phyloP scores from a whole-genome alignment of 331 rosid species.

The Acacia pycnantha region DNA sequence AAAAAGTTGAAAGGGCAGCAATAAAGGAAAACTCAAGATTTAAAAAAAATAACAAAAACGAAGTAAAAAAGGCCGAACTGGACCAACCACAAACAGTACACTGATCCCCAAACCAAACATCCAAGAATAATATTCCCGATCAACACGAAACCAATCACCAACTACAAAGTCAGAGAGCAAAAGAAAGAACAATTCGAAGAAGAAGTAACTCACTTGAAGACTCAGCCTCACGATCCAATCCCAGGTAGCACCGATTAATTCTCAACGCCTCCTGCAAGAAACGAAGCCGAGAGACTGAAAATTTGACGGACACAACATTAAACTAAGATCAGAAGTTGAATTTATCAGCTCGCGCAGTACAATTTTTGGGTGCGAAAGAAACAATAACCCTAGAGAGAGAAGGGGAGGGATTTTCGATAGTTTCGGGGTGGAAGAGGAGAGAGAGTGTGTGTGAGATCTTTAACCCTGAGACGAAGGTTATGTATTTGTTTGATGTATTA shows the following conservation, averaged over 20 bases:
- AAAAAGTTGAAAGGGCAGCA: slow-evolving; percentile 32
- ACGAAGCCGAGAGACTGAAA: slow-evolving; percentile 27
- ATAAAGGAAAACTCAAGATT: slow-evolving; percentile 41
- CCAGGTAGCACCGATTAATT: slow-evolving; percentile 43
- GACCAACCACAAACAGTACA: slow-evolving; percentile 64
- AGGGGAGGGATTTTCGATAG: slow-evolving; percentile 55
- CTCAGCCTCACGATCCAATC: slow-evolving; percentile 33
- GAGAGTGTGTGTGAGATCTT: slow-evolving; percentile 30
- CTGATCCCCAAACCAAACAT: slow-evolving; percentile 49
- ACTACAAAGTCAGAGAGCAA: slow-evolving; percentile 18
- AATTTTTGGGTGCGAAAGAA: slow-evolving; percentile 65
- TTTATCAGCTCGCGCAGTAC: slow-evolving; percentile 33
- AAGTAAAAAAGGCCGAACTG: slow-evolving; percentile 47
- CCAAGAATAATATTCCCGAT: slow-evolving; percentile 27
- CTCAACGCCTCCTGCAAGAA: slow-evolving; percentile 47
- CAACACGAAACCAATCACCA: slow-evolving; percentile 38
- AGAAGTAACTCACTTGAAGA: slow-evolving; percentile 36
- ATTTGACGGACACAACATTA: slow-evolving; percentile 17
- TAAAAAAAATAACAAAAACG: background rate
- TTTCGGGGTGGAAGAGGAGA: slow-evolving; percentile 30
- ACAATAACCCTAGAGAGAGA: slow-evolving; percentile 83
- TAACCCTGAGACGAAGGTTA: slow-evolving; percentile 35
- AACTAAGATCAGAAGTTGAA: slow-evolving; percentile 28
- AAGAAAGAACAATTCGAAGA: slow-evolving; percentile 24
- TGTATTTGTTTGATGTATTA: slow-evolving; percentile 31